phyloP scores from a whole-genome alignment of 2,329 filamentous ascomycete genomes.

The Sarocladiaceae sp. region DNA sequence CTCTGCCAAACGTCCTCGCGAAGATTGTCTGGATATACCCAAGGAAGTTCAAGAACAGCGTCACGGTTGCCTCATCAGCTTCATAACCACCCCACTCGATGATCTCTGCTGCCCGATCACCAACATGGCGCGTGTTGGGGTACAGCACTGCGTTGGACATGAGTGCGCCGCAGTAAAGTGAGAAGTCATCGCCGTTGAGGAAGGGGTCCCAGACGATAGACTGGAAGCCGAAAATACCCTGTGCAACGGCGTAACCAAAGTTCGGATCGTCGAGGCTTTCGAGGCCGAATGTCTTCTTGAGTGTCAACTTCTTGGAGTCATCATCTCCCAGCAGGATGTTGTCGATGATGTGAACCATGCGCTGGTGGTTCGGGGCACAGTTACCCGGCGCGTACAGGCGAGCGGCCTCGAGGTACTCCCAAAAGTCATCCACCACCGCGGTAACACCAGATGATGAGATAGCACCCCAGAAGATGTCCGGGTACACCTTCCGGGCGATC shows the following conservation, averaged over 20 bases:
- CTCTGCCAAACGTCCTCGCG: slow-evolving; percentile 16
- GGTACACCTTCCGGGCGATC: slow-evolving; percentile 71
- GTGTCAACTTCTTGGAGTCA: slow-evolving; percentile 39
- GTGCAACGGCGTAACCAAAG: slow-evolving; percentile 40
- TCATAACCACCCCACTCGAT: slow-evolving; percentile 37
- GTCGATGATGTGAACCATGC: slow-evolving; percentile 46
- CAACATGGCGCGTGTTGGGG: not conserved
- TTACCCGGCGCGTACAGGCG: slow-evolving; percentile 46
- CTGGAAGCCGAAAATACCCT: slow-evolving; percentile 41
- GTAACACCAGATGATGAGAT: slow-evolving; percentile 81
- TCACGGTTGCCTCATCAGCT: slow-evolving; percentile 32
- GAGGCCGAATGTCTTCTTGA: slow-evolving; percentile 43
- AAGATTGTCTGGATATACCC: slow-evolving; percentile 36
- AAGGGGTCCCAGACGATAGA: slow-evolving; percentile 51
- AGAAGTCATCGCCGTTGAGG: slow-evolving; percentile 31
- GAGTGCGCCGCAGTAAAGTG: slow-evolving; percentile 12
- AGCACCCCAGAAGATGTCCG: slow-evolving; percentile 71
- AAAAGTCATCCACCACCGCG: slow-evolving; percentile 73
- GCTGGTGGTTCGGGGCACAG: slow-evolving; percentile 63
- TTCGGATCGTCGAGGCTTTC: slow-evolving; percentile 37
- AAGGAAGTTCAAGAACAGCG: slow-evolving; percentile 48
- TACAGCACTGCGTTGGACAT: not conserved
- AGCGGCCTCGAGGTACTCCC: slow-evolving; percentile 53
- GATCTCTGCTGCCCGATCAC: slow-evolving; percentile 18
- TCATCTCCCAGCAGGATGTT: slow-evolving; percentile 41